These are phyloP conservation scores for Suillus ampliporus DNA, from an alignment of 768 basidiomycete genomes.

Conservation along the genomic window DNA sequence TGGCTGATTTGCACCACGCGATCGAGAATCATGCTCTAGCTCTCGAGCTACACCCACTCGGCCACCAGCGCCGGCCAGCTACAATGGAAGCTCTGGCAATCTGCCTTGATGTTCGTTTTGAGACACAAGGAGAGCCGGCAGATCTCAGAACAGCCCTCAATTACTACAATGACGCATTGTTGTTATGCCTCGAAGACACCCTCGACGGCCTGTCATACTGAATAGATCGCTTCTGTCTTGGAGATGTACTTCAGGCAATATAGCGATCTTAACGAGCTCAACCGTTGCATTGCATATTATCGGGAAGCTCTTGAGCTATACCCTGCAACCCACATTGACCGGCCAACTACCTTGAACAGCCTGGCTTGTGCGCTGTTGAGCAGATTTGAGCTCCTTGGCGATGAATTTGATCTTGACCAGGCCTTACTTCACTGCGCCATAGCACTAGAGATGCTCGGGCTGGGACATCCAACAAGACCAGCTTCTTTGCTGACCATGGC, in stretches of 20 bases:
- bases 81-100: slow-evolving; percentile 27
- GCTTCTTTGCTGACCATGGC: slow-evolving; percentile 26
- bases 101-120: slow-evolving; percentile 35
- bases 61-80: slow-evolving; percentile 19
- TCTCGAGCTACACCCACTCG: slow-evolving; percentile 22
- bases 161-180: slow-evolving; percentile 33
- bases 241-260: slow-evolving; percentile 25
- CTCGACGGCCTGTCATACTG: slow-evolving; percentile 21
- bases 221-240: slow-evolving; percentile 20
- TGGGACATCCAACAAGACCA: slow-evolving; percentile 20
- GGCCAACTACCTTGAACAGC: slow-evolving; percentile 15
- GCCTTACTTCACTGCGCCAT: slow-evolving; percentile 26
- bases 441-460: slow-evolving; percentile 12
- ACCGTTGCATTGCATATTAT: slow-evolving; percentile 32
- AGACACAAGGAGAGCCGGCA: slow-evolving; percentile 25
- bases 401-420: slow-evolving; percentile 35
- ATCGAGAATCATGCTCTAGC: slow-evolving; percentile 32
- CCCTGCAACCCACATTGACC: slow-evolving; percentile 20
- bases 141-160: slow-evolving; percentile 35
- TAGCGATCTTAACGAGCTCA: slow-evolving; percentile 26
- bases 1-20: slow-evolving; percentile 31
- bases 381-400: slow-evolving; percentile 29
- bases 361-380: slow-evolving; percentile 30
- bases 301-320: slow-evolving; percentile 32
- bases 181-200: slow-evolving; percentile 21